A percentile compares a stretch with the other conserved stretches of the same genome.
Evolutionary conservation across 495 filamentous ascomycete genomes (phyloP).

Genomic region (Lichenothelia convexa): DNA sequence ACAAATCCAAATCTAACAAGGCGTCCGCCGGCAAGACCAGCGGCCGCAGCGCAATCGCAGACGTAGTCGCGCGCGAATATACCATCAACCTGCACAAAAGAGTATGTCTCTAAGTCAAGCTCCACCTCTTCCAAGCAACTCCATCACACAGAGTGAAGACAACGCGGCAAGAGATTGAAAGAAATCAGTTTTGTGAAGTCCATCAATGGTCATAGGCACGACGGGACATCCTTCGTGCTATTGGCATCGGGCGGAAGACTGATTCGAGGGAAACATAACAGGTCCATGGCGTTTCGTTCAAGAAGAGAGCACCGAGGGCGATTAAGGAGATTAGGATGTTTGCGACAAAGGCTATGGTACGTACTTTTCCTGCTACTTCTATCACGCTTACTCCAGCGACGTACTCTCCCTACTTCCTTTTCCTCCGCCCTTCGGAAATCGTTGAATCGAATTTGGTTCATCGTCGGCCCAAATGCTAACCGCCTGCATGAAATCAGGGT

Average conservation of each 20-base stretch:
- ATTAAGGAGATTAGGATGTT: constrained; percentile 99
- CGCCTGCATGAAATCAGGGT: constrained; percentile 37
- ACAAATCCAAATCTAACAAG: constrained; percentile 33
- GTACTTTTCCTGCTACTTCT: too few relatives aligned
- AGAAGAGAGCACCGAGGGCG: constrained; percentile 94
- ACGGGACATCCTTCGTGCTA: too few relatives aligned
- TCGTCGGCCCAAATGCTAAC: constrained; percentile 9
- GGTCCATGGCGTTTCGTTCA: constrained; percentile 95
- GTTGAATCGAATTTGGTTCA: background rate
- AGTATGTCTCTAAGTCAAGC: constrained; percentile 44
- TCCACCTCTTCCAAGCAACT: too few relatives aligned
- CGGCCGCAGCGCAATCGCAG: constrained; percentile 79
- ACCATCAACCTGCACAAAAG: constrained; percentile 99
- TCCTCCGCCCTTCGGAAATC: background rate
- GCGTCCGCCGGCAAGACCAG: constrained; percentile 49
- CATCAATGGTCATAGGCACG: constrained; percentile 37
- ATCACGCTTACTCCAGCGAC: constrained; percentile 3
- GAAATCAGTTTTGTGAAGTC: constrained; percentile 55
- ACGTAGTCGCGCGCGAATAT: constrained; percentile 98
- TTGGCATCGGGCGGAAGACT: constrained; percentile 25
- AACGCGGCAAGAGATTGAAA: too few relatives aligned
- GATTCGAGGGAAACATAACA: constrained; percentile 24
- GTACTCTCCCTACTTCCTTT: constrained; percentile 2
- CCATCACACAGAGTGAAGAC: too few relatives aligned
- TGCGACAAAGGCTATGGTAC: constrained; percentile 85